phyloP scores from a whole-genome alignment of 139 green algal genomes.

The Coelastrella sp. region DNA sequence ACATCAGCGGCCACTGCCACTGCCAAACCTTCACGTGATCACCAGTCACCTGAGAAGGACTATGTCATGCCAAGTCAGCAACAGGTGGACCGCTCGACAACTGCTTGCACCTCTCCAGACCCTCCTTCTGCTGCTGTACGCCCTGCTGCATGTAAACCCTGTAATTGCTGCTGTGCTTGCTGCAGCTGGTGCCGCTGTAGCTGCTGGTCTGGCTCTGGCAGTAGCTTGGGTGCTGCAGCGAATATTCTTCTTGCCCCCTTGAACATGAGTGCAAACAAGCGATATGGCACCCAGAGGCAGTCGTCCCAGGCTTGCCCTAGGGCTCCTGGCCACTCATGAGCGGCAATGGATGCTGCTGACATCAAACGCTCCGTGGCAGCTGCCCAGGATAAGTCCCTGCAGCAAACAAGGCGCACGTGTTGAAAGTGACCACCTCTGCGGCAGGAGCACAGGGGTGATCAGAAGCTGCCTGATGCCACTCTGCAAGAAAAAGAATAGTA shows the following conservation, averaged over 20 bases:
- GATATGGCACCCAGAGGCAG: slow-evolving; percentile 22
- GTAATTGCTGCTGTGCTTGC: background rate
- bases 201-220: background rate
- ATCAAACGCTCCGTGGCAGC: slow-evolving; percentile 34
- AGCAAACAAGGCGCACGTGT: background rate
- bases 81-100: background rate
- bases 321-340: slow-evolving; percentile 5
- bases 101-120: background rate
- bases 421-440: background rate
- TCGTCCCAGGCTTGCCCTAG: slow-evolving; percentile 5
- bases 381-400: slow-evolving; percentile 24
- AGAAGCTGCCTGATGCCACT: background rate
- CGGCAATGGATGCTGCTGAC: slow-evolving; percentile 1
- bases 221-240: background rate
- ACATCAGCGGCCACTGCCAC: background rate
- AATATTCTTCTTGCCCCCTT: background rate
- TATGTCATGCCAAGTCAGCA: too few relatives aligned
- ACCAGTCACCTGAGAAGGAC: too few relatives aligned
- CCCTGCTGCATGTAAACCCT: too few relatives aligned
- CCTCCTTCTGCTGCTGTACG: too few relatives aligned
- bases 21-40: background rate
- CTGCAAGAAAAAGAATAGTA: background rate
- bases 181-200: background rate
- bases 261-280: slow-evolving; percentile 35
- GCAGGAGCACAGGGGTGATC: background rate